phyloP scores from a whole-genome alignment of 169 alveolate genomes.

The Theileria luwenshuni region DNA sequence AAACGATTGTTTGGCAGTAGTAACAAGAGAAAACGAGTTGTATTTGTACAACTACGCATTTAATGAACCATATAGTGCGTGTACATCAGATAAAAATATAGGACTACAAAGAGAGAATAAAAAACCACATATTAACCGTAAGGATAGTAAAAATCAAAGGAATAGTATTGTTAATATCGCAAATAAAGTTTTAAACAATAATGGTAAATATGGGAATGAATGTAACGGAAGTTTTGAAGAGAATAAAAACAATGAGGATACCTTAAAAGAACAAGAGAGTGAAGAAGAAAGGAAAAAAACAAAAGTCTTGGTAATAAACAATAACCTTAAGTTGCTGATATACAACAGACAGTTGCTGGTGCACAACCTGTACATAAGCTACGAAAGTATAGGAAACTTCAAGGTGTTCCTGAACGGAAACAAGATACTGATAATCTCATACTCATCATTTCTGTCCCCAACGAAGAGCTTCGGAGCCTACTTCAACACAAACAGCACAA shows the following conservation, averaged over 20 bases:
- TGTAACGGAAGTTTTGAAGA: not conserved
- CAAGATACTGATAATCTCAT: not conserved
- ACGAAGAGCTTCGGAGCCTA: not conserved
- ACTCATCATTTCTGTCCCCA: not conserved
- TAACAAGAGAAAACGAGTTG: not conserved
- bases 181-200: no score
- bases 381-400: not conserved
- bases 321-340: not conserved
- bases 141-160: no score
- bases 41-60: not conserved
- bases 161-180: no score
- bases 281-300: not conserved
- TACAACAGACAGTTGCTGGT: not conserved
- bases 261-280: not conserved
- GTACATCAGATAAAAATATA: no score
- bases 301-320: not conserved
- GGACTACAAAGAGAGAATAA: no score
- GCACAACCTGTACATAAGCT: not conserved
- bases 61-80: no score
- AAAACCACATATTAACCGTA: no score
- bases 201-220: not conserved
- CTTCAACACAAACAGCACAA: not conserved
- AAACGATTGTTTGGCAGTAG: conserved; percentile 7
- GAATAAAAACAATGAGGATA: not conserved
- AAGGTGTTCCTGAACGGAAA: not conserved